Conservation (phyloP, 179 eudicot species). For the Pouteria campechiana region DNA sequence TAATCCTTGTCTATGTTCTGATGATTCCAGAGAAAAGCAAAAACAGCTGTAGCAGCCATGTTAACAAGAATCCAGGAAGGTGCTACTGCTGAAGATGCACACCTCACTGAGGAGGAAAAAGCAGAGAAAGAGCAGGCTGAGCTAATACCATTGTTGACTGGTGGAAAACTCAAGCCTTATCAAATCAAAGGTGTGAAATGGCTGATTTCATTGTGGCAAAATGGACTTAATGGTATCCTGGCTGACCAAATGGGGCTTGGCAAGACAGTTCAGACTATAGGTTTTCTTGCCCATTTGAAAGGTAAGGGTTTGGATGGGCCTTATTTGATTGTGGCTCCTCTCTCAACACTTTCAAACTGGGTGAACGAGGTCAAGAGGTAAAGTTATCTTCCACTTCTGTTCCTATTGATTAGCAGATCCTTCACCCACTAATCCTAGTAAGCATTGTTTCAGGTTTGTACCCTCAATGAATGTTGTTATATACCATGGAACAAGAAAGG, state of each 20-base stretch:
- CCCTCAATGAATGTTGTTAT: conserved; percentile 77
- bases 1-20: not conserved
- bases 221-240: conserved; percentile 94
- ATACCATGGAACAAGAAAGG: conserved; percentile 73
- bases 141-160: conserved; percentile 79
- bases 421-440: too few relatives aligned
- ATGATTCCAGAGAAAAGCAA: conserved; percentile 63
- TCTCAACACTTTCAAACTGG: conserved; percentile 98
- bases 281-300: conserved; percentile 84
- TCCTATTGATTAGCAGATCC: too few relatives aligned
- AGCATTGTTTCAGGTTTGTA: conserved; percentile 54
- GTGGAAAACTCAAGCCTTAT: conserved; percentile 79
- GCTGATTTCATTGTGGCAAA: conserved; percentile 96
- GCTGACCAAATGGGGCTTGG: conserved; percentile 99
- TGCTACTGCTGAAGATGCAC: conserved; percentile 37
- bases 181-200: conserved; percentile 95
- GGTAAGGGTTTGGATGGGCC: conserved; percentile 96
- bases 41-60: conserved; percentile 97
- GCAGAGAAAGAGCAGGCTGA: conserved; percentile 80
- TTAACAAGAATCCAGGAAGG: conserved; percentile 75
- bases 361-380: conserved; percentile 75
- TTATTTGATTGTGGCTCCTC: conserved; percentile 89
- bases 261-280: conserved; percentile 94
- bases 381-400: not conserved
- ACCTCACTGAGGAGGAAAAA: conserved; percentile 65